Base-by-base conservation (phyloP, 75 land plant species). In the Larix kaempferi region DNA sequence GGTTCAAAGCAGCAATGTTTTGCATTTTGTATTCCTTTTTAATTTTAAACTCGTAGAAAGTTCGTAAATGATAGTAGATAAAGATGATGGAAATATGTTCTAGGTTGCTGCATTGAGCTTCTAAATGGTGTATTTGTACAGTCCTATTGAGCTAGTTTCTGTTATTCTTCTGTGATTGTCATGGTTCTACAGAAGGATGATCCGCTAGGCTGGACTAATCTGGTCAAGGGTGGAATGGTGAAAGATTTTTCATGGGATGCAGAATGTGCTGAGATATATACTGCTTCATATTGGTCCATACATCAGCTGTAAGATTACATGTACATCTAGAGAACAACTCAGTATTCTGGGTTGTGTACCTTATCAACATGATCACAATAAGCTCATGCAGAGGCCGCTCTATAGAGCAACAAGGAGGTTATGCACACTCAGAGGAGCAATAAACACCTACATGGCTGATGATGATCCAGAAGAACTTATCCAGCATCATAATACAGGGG, bases 181-280 rank as follows among this genome's bases (percentile, higher is more conserved):
- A 54, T 35, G 44, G 25, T 67, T 66, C 15, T 76, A 76, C 66
- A 90, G 92, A 77, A 57, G 62, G 81, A 83, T 54, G 81, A 83
- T 39, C 87, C 84, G 21, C 56, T 76, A 55, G 59, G 56, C 13
- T 89, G 94, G 94, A 76, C 77, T 29, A 29, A 72, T 19, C 81
- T 69, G 74, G 76, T 91, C 6, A 83, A 65, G 77, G 86, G 86
- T 69, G 87, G 81, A 33, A 91, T 91, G 93, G 17, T 78, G 23
- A 87, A 65, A 62, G 91, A 89, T 75, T 78, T 84, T 74, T 89
- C 93, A 7, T 91, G 94, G 91, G 88, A 89, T 74, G 89, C 84
- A 17, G 87, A 83, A 57, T 89, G 91, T 79, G 77, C n/a, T 60
- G 88, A 89, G 65, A 82, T 74, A 56, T 88, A 89, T 76, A 63